Base-by-base conservation (phyloP, 768 basidiomycete species). In the Xerocomus potaroensis region DNA sequence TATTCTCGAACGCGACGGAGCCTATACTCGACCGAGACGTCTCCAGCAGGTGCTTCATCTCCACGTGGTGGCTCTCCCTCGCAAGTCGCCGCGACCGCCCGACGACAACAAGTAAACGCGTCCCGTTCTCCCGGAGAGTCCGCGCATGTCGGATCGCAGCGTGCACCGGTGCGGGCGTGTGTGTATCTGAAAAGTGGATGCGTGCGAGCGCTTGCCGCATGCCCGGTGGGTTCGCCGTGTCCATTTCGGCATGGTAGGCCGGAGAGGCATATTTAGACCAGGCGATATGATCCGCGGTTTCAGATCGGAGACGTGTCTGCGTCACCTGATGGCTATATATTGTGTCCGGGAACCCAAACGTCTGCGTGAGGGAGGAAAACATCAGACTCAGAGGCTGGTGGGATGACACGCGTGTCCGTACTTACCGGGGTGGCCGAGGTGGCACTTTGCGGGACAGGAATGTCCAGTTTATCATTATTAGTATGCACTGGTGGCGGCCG, bases 21-120 rank as follows among this genome's bases (percentile, higher is more conserved):
- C 48, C 48, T 0, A 27, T 37, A 0, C 18, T 42, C 9, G 49
- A 48, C 47, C 43, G 44, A 39, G 37, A 48, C 51, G 80, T 76
- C 14, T 76, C 73, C 64, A 83, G 70, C n/a, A 91, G 53, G 37
- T 72, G 69, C 53, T 79, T 79, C 45, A 93, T 64, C 68, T 96
- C 93, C n/a, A 57, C 65, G 6, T 71, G 64, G 60, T 91, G 90
- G 46, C 81, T 76, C 66, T 87, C 84, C 19, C 79, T 78, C 4
- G 84, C 84, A 27, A 88, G 63, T n/a, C 84, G 67, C 29, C 87
- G 69, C 37, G 85, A 86, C 8, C 92, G 80, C 0, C 94, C 91
- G 1, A 78, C 65, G 12, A 94, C 73, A 29, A 87, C 63, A 11
- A 93, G 60, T 22, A 90, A 59, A 2, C 77, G 69, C 33, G 72